Evolutionary conservation across 1,284 basidiomycete species (phyloP), one percentile per base, ranked within the genome.

Genomic region (Trametes hirsuta): DNA sequence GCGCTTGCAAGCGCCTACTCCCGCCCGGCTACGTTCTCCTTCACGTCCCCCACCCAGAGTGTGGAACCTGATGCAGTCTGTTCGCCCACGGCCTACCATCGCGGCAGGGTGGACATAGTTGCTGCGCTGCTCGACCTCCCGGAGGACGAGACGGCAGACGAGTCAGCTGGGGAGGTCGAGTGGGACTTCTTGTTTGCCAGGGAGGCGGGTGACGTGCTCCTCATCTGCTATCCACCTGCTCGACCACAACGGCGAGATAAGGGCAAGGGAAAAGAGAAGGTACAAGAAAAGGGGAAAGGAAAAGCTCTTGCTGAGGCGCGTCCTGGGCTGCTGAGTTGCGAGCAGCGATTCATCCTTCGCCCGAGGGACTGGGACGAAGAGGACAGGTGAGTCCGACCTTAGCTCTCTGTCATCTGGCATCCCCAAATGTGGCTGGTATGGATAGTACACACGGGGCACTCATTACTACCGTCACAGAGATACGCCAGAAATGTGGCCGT

Each of bases 341-440:
- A 69, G 25, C 70, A 72, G 66, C 67, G 71, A n/a, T 81, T 80
- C 58, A 60, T 72, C 4, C 68, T 80, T 4, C 65, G 72, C 42
- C 69, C 69, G 55, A 71, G 71, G 40, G 72, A 71, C n/a, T 54
- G 67, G 53, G 75, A 79, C 55, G 68, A 59, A 35, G 58, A 66
- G 25, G 71, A 72, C 39, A 49, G 64, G 73, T 74, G 47, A 22
- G 72, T 66, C 30, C 30, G 8, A 5, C 30, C 8, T 30, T 30
- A 8, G 10, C 18, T 46, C 14, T 9, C 11, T 12, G 8, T 15
- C 21, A 3, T 22, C 12, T 41, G 30, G 9, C 22, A 22, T n/a
- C 40, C 15, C 6, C 30, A 24, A 30, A 25, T 15, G 35, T 14
- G 12, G 15, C 21, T 34, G 36, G 2, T 2, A 37, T n/a, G n/a